Conservation (phyloP, 257 asterid genomes). For the Solanum virginianum region DNA sequence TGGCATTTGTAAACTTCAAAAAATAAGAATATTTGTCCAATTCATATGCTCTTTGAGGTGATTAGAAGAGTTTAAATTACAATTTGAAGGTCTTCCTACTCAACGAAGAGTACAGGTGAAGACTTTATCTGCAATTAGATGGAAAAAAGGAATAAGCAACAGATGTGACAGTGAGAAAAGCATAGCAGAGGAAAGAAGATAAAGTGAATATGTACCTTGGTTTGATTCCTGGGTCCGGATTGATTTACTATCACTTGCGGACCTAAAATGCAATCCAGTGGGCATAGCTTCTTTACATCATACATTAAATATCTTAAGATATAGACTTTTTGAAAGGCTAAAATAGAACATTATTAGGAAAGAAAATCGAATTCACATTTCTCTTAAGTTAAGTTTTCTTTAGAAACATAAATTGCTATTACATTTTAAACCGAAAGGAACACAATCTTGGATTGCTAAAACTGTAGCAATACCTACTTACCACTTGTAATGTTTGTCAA, state of each 20-base stretch:
- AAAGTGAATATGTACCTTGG: background rate
- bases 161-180: background rate
- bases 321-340: background rate
- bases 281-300: background rate
- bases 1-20: background rate
- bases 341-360: background rate
- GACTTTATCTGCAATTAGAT: background rate
- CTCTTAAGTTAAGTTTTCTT: background rate
- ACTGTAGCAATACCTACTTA: background rate
- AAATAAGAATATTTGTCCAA: background rate
- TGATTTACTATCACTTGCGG: background rate
- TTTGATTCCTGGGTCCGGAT: background rate
- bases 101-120: background rate
- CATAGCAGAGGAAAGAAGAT: background rate
- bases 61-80: background rate
- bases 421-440: background rate
- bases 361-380: background rate
- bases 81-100: background rate
- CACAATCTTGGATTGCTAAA: background rate
- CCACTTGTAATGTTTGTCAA: background rate
- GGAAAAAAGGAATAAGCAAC: background rate
- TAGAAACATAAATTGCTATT: background rate
- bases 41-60: background rate
- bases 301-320: background rate
- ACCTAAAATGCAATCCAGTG: background rate